These are phyloP conservation scores for Sarcodon sp. DNA, from an alignment of 768 basidiomycete genomes.

Conservation along the genomic window DNA sequence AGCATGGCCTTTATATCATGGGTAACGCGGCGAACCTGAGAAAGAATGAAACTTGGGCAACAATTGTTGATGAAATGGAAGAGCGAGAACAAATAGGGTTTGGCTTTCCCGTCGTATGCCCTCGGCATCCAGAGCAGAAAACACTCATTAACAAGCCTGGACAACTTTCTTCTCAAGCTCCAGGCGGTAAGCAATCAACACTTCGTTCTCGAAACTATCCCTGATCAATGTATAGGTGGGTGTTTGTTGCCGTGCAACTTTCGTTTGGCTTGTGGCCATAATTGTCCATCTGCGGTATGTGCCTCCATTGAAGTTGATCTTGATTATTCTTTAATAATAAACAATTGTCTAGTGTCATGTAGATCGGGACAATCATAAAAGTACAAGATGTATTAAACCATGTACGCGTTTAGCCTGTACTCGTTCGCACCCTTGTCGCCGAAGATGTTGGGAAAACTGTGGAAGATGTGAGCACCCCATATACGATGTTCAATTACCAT, in stretches of 20 bases:
- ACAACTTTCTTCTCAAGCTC: constrained; percentile 34
- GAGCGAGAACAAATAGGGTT: constrained; percentile 29
- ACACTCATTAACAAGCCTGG: constrained; percentile 36
- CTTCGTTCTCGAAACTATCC: not conserved
- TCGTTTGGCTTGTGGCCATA: constrained; percentile 17
- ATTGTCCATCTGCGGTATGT: constrained; percentile 15
- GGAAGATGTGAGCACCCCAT: constrained; percentile 15
- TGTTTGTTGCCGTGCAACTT: constrained; percentile 16
- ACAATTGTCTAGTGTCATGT: constrained; percentile 8
- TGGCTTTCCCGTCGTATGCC: constrained; percentile 44
- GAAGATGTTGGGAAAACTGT: constrained; percentile 15
- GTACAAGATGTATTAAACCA: constrained; percentile 10
- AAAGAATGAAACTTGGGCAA: constrained; percentile 43
- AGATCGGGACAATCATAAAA: constrained; percentile 10
- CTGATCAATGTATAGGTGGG: constrained; percentile 12
- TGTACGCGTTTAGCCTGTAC: constrained; percentile 12
- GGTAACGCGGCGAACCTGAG: constrained; percentile 51
- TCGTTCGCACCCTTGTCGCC: constrained; percentile 13
- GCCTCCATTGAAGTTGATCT: not conserved
- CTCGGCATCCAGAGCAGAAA: constrained; percentile 33
- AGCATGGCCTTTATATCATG: constrained; percentile 61
- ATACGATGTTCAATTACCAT: constrained; percentile 11
- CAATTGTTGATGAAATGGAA: constrained; percentile 45
- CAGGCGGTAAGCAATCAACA: constrained; percentile 30
- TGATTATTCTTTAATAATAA: not conserved